Evolutionary conservation across 768 basidiomycete species (phyloP).

Genomic region (Glaciozyma antarctica): DNA sequence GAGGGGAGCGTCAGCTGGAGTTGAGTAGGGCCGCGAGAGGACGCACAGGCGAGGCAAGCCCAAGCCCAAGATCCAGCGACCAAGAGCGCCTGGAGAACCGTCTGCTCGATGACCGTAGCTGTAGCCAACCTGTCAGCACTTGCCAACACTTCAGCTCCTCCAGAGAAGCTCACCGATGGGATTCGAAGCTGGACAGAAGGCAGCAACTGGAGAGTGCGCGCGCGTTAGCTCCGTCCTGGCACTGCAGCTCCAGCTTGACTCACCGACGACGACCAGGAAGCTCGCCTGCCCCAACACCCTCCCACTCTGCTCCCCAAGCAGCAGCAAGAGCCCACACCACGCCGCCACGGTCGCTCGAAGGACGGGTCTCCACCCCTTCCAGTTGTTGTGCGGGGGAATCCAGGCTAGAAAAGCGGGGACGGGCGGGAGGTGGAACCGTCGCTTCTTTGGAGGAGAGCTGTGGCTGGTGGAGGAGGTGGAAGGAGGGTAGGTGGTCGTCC

Average conservation of each 20-base stretch:
- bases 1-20: neutral
- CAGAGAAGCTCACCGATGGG: constrained; percentile 7
- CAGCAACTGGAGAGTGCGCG: constrained; percentile 5
- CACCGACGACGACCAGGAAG: constrained; percentile 26
- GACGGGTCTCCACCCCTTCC: constrained; percentile 28
- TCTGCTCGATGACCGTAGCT: constrained; percentile 16
- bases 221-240: neutral
- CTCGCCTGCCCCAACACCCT: constrained; percentile 18
- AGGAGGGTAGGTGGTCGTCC: too few species aligned
- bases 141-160: too few species aligned
- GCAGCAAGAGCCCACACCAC: constrained; percentile 27
- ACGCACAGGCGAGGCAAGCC: constrained; percentile 12
- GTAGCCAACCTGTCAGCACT: neutral
- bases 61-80: constrained; percentile 19
- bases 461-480: too few species aligned
- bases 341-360: constrained; percentile 17
- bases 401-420: constrained; percentile 12
- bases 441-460: too few species aligned
- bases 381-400: constrained; percentile 21
- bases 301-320: constrained; percentile 9
- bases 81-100: constrained; percentile 25
- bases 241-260: neutral
- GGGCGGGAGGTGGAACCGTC: too few species aligned
- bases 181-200: constrained; percentile 10
- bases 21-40: neutral